Conservation (phyloP, 192 early-diverging fungal species). For the Coemansia sp. region DNA sequence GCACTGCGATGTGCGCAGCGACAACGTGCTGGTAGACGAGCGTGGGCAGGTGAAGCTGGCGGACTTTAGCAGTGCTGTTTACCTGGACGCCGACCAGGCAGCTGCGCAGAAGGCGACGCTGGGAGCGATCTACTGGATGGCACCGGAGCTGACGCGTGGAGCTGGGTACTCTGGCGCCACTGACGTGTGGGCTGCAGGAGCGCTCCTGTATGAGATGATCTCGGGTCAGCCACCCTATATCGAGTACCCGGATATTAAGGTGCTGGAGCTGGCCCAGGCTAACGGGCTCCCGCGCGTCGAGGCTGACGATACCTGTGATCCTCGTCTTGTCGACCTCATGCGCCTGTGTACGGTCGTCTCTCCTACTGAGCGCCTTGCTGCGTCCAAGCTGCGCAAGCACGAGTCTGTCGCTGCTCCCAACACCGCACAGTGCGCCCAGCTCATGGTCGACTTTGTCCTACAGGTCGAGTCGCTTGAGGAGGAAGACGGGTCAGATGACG, state of each 20-base stretch:
- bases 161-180: conserved; percentile 46
- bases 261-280: conserved; percentile 52
- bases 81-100: conserved; percentile 39
- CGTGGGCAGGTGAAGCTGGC: conserved; percentile 72
- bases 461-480: conserved; percentile 52
- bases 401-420: conserved; percentile 34
- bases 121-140: conserved; percentile 60
- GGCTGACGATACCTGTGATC: conserved; percentile 28
- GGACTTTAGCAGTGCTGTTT: conserved; percentile 56
- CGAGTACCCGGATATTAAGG: conserved; percentile 57
- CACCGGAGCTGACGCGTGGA: conserved; percentile 56
- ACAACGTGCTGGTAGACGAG: conserved; percentile 58
- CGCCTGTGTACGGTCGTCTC: conserved; percentile 30
- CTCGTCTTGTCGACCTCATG: conserved; percentile 41
- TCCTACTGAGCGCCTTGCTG: conserved; percentile 31
- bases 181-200: conserved; percentile 57
- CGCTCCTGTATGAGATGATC: conserved; percentile 55
- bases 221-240: conserved; percentile 59
- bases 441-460: conserved; percentile 53
- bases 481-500: conserved; percentile 27
- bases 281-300: conserved; percentile 47
- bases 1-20: conserved; percentile 60
- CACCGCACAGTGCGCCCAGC: conserved; percentile 38
- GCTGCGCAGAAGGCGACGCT: conserved; percentile 47
- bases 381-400: conserved; percentile 52